phyloP scores from a whole-genome alignment of 169 alveolate genomes.

The Pseudocohnilembus persalinus region DNA sequence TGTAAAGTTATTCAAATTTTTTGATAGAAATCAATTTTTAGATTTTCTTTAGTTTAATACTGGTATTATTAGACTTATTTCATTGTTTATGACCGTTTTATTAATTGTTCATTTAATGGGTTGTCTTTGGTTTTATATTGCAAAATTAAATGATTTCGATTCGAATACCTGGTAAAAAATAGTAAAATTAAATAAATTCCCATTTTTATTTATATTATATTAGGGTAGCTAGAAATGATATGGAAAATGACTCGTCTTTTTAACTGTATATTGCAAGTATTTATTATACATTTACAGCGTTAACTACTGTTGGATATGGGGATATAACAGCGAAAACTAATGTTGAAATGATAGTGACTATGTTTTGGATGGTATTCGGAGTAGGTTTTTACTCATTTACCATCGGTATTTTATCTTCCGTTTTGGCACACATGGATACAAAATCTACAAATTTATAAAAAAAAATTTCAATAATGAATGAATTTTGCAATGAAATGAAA shows the following conservation, averaged over 20 bases:
- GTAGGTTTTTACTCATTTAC: slow-evolving; percentile 49
- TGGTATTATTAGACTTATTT: slow-evolving; percentile 40
- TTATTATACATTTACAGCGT: slow-evolving; percentile 63
- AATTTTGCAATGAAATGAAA: slow-evolving; percentile 57
- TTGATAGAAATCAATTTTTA: slow-evolving; percentile 9
- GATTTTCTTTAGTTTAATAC: slow-evolving; percentile 34
- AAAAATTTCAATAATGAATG: slow-evolving; percentile 48
- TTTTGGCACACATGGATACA: slow-evolving; percentile 32
- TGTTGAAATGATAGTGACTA: slow-evolving; percentile 33
- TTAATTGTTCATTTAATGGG: slow-evolving; percentile 65
- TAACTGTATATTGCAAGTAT: slow-evolving; percentile 53
- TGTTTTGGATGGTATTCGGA: slow-evolving; percentile 46
- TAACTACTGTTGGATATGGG: slow-evolving; percentile 79
- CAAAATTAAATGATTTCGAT: slow-evolving; percentile 51
- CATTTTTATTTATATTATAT: too few relatives aligned
- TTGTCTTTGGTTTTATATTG: slow-evolving; percentile 66
- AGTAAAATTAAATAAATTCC: background rate
- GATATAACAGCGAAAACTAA: slow-evolving; percentile 53
- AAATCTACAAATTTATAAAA: slow-evolving; percentile 20
- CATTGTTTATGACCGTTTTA: slow-evolving; percentile 46
- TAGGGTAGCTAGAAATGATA: slow-evolving; percentile 44
- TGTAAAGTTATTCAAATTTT: slow-evolving; percentile 41
- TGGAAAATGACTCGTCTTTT: slow-evolving; percentile 4
- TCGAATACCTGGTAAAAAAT: slow-evolving; percentile 43
- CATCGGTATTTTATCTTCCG: slow-evolving; percentile 48